These are phyloP conservation scores for Telfairia occidentalis DNA, from an alignment of 331 rosid genomes.

Conservation along the genomic window DNA sequence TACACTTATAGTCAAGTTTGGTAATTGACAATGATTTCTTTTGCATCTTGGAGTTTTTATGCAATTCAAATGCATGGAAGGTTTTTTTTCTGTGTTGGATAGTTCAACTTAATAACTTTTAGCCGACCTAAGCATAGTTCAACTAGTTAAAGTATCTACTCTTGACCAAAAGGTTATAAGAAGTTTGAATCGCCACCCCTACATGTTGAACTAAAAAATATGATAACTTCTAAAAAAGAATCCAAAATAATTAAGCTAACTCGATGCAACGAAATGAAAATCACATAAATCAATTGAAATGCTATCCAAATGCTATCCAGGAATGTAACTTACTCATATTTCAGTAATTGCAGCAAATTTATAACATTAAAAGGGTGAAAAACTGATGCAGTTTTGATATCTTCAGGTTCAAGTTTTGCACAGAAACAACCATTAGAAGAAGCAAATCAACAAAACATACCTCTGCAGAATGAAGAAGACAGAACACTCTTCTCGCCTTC, in stretches of 20 bases:
- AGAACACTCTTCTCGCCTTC: slow-evolving; percentile 34
- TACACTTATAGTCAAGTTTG: background rate
- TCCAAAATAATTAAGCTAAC: background rate
- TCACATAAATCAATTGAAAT: background rate
- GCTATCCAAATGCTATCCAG: background rate
- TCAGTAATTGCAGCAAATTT: background rate
- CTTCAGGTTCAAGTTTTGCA: slow-evolving; percentile 50
- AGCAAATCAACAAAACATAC: slow-evolving; percentile 21
- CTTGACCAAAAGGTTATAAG: too few species aligned
- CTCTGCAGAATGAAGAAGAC: slow-evolving; percentile 25
- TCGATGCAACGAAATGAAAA: background rate
- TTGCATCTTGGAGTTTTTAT: background rate
- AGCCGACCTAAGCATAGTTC: too few species aligned
- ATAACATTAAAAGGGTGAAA: background rate
- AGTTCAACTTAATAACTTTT: too few species aligned
- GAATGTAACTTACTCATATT: background rate
- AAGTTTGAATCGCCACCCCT: too few species aligned
- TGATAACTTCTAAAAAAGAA: background rate
- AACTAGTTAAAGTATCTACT: too few species aligned
- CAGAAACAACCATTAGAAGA: slow-evolving; percentile 28
- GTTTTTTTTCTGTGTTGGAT: background rate
- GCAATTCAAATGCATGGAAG: background rate
- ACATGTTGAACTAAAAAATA: too few species aligned
- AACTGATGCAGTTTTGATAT: slow-evolving; percentile 14
- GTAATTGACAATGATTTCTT: background rate